phyloP scores from a whole-genome alignment of 2,329 filamentous ascomycete species.

The Sarocladium oryzae region DNA sequence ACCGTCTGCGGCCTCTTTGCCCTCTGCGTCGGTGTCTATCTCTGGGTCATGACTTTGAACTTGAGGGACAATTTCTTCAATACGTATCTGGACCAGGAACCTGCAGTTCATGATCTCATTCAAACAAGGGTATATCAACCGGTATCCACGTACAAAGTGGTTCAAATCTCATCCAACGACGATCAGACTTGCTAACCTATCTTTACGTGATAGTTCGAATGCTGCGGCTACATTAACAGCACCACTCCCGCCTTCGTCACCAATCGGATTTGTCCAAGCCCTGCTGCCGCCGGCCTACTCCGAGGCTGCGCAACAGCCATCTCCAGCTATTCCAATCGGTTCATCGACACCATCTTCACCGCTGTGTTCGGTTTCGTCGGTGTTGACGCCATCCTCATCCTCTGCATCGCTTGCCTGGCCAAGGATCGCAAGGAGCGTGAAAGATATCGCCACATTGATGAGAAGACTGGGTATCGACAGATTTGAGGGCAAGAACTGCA shows the following conservation, averaged over 20 bases:
- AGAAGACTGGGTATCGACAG: conserved; percentile 58
- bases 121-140: conserved; percentile 59
- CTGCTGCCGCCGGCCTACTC: conserved; percentile 62
- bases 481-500: conserved; percentile 28
- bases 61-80: conserved; percentile 55
- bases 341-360: conserved; percentile 72
- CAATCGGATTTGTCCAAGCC: conserved; percentile 61
- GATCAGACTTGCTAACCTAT: no score
- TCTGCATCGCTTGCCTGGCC: conserved; percentile 67
- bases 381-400: conserved; percentile 60
- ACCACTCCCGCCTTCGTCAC: conserved; percentile 66
- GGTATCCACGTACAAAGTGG: no score
- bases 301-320: conserved; percentile 65
- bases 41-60: conserved; percentile 69
- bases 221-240: conserved; percentile 74
- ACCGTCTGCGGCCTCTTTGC: conserved; percentile 58
- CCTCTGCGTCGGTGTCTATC: conserved; percentile 56
- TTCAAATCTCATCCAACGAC: no score
- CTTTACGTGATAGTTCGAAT: conserved; percentile 70
- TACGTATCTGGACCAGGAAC: conserved; percentile 54
- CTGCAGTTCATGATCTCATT: conserved; percentile 57
- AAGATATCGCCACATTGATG: conserved; percentile 72
- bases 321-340: conserved; percentile 61
- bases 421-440: conserved; percentile 77
- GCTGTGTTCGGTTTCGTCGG: conserved; percentile 74